Percentiles rank a stretch among this genome's conserved stretches.
Conservation (phyloP, 2,329 filamentous ascomycete genomes). For the Lasiodiplodia sp. region DNA sequence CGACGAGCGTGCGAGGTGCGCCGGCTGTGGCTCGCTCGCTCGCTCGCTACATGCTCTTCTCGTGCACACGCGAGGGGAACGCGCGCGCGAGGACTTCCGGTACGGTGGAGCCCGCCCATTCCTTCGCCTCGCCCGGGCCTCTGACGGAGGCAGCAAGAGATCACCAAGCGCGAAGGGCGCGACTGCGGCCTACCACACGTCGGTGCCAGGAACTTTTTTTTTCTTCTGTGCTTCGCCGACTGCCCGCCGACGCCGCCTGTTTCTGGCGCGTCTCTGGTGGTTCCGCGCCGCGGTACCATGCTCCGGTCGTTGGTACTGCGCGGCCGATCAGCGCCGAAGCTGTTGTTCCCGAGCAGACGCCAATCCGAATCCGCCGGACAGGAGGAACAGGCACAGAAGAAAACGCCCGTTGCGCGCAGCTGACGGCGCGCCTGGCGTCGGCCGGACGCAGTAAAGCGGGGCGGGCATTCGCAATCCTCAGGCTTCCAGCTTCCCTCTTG, state of each 20-base stretch:
- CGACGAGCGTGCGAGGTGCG: neutral
- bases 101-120: constrained; percentile 4
- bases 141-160: neutral
- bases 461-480: constrained; percentile 11
- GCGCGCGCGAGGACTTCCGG: neutral
- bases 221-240: constrained; percentile 1
- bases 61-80: constrained; percentile 1
- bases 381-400: neutral
- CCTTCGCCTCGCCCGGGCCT: constrained; percentile 13
- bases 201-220: neutral
- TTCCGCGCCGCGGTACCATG: neutral
- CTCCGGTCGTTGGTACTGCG: neutral
- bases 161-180: neutral
- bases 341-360: neutral
- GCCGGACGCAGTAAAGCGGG: constrained; percentile 16
- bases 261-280: neutral
- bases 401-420: constrained; percentile 1
- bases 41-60: neutral
- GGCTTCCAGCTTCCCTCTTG: constrained; percentile 3
- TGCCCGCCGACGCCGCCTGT: neutral
- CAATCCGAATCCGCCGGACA: neutral
- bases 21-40: constrained; percentile 4
- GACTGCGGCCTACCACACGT: neutral
- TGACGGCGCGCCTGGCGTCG: constrained; percentile 19
- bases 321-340: constrained; percentile 5